Conservation (phyloP, 805 yeast genomes). For the Candida lessepsii region DNA sequence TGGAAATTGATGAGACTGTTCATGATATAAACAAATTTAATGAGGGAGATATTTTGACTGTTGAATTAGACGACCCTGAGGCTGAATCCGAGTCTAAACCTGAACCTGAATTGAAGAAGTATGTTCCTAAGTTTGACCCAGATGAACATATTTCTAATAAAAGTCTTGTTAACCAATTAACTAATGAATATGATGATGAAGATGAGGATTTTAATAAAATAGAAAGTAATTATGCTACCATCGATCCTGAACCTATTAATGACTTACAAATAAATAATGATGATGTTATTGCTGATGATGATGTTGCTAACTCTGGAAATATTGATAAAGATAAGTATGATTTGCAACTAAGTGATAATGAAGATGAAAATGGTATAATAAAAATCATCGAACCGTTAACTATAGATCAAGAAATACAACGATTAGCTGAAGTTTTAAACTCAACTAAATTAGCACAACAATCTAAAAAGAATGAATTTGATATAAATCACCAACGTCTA, state of each 20-base stretch:
- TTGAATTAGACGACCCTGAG: conserved; percentile 33
- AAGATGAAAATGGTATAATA: conserved; percentile 9
- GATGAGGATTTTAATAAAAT: conserved; percentile 10
- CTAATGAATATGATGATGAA: conserved; percentile 15
- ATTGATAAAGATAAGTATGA: conserved; percentile 14
- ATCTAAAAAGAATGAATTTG: conserved; percentile 4
- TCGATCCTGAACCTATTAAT: conserved; percentile 11
- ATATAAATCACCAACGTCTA: conserved; percentile 8
- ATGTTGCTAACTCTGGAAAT: background rate
- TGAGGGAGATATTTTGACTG: conserved; percentile 24
- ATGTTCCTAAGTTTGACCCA: conserved; percentile 14
- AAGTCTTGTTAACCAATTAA: conserved; percentile 8
- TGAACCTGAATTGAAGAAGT: conserved; percentile 1
- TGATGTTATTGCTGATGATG: conserved; percentile 7
- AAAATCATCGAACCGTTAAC: conserved; percentile 11
- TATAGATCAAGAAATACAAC: conserved; percentile 7
- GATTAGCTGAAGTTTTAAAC: conserved; percentile 7
- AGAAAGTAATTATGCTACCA: conserved; percentile 10
- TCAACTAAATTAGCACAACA: conserved; percentile 5
- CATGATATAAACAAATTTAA: background rate
- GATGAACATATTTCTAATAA: conserved; percentile 8
- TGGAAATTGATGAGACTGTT: background rate
- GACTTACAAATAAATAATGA: conserved; percentile 9
- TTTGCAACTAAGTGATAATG: conserved; percentile 13
- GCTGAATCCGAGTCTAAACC: no score